Base-by-base conservation (phyloP, 2,329 filamentous ascomycete species). In the Alternaria dauci region DNA sequence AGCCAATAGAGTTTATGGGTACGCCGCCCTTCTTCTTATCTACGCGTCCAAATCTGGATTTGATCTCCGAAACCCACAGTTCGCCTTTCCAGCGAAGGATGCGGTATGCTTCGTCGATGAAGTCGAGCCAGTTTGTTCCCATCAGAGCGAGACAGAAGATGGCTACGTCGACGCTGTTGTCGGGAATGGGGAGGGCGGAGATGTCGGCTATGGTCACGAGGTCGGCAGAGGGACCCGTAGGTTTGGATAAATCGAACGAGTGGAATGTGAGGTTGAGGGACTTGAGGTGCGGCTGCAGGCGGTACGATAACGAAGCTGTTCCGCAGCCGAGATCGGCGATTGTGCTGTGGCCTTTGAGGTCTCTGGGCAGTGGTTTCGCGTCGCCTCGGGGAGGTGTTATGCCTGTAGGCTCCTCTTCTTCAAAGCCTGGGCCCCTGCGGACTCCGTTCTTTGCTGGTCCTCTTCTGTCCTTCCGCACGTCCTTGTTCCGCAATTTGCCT, bases 101-200 rank as follows among this genome's bases (percentile, higher is more conserved):
- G 55, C 95, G 89, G 83, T 93, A 96, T 14, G 94, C 94, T 81
- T 99, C 95, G 80, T 98, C 95, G 72, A 99, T 87, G 77, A 99
- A 98, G 71, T 93, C 89, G 54, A 96, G 87, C 94, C 95, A 99
- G 81, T 99, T 99, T 56, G 95, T 99, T 74, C 95, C 95, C 95
- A 99, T 99, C 60, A 99, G 87, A 51, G 94, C 95, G 32, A 99
- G 86, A 79, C 95, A 99, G 83, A 98, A 98, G 69, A 99, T 89
- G 50, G 92, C 92, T 5, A 99, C 85, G 78, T 99, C 93, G 62
- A 93, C 89, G 63, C 86, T 88, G 44, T 88, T 89, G 68, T 94
- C 89, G 5, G 83, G 82, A 0, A 97, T 82, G 0, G 94, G 94
- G 2, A 99, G 83, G 61, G 90, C 86, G 30, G 93, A 90, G 53